These are phyloP conservation scores for Amanita rubescens DNA, from an alignment of 768 basidiomycete species.

Conservation along the genomic window DNA sequence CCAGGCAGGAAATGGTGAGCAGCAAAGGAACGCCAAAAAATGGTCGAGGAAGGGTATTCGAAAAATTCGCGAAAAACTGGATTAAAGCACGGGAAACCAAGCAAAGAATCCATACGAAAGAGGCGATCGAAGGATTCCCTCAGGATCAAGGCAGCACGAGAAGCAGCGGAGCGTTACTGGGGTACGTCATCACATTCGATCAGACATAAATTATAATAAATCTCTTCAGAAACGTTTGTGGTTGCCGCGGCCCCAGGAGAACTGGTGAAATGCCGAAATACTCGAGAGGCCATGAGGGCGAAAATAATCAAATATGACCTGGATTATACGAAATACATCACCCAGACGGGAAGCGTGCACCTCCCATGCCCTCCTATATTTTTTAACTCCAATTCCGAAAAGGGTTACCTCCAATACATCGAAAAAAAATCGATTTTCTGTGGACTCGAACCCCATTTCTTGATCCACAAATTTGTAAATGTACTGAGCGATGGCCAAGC, in stretches of 20 bases:
- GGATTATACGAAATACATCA: background rate
- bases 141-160: no score
- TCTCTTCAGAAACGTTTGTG: background rate
- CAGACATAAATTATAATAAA: no score
- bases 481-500: background rate
- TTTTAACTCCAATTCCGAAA: background rate
- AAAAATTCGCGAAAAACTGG: no score
- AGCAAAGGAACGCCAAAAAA: no score
- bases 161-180: no score
- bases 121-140: no score
- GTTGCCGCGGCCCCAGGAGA: background rate
- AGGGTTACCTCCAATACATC: background rate
- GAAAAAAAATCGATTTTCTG: background rate
- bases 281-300: background rate
- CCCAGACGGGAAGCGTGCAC: background rate
- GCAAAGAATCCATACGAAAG: no score
- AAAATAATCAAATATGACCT: background rate
- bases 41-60: no score
- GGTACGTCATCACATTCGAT: no score
- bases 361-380: background rate
- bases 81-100: no score
- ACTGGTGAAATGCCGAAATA: background rate
- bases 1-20: no score
- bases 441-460: background rate
- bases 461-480: background rate